Evolutionary conservation across 1,139 yeast genomes (phyloP).

Genomic region (Meyerozyma sp.): DNA sequence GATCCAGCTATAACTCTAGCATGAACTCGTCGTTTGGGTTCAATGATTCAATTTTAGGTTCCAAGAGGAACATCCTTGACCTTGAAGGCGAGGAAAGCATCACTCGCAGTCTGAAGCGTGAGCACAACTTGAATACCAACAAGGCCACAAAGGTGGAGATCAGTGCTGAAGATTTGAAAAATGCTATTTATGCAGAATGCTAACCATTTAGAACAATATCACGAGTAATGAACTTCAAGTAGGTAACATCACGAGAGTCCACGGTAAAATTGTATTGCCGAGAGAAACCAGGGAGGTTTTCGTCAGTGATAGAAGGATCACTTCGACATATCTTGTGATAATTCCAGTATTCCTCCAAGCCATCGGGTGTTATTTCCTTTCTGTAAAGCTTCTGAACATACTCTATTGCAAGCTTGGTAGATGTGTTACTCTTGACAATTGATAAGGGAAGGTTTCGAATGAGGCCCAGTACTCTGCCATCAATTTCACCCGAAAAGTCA

Average conservation of each 20-base stretch:
- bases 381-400: slow-evolving; percentile 3
- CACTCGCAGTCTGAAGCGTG: slow-evolving; percentile 20
- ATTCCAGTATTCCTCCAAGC: not conserved
- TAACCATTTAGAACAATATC: not conserved
- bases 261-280: not conserved
- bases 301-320: not conserved
- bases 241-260: not conserved
- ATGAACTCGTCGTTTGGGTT: slow-evolving; percentile 30
- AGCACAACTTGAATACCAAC: slow-evolving; percentile 17
- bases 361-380: slow-evolving; percentile 1
- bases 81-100: slow-evolving; percentile 13
- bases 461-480: slow-evolving; percentile 8
- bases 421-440: slow-evolving; percentile 7
- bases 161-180: slow-evolving; percentile 33
- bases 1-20: slow-evolving; percentile 31
- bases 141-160: slow-evolving; percentile 26
- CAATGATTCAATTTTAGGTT: slow-evolving; percentile 26
- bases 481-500: slow-evolving; percentile 12
- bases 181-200: slow-evolving; percentile 15
- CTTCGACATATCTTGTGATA: not conserved
- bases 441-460: slow-evolving; percentile 13
- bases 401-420: slow-evolving; percentile 5
- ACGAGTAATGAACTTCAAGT: slow-evolving; percentile 1
- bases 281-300: not conserved
- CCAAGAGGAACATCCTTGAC: slow-evolving; percentile 12